Evolutionary conservation across 1,139 yeast species (phyloP).

Genomic region (Sugiyamaella novakii): DNA sequence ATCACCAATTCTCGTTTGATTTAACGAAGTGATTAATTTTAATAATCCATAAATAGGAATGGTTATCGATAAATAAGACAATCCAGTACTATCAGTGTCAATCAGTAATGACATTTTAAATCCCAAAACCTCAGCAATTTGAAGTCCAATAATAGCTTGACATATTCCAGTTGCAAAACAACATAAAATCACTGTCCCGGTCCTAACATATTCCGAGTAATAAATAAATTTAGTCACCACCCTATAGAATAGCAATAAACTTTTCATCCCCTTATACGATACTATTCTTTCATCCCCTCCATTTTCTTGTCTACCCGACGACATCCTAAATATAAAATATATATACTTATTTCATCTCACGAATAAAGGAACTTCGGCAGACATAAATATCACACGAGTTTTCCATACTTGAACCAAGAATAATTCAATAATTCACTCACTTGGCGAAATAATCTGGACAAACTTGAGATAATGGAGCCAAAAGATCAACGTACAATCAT

Average conservation of each 20-base stretch:
- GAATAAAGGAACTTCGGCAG: background rate
- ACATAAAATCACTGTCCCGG: background rate
- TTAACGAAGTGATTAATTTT: slow-evolving; percentile 3
- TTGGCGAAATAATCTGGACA: background rate
- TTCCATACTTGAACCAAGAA: too few species aligned
- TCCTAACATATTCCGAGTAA: background rate
- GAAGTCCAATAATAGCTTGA: slow-evolving; percentile 5
- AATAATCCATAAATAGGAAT: slow-evolving; percentile 4
- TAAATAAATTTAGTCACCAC: background rate
- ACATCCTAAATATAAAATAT: background rate
- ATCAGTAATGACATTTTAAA: slow-evolving; percentile 9
- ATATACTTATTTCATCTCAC: background rate
- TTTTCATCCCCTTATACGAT: too few species aligned
- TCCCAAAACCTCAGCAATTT: slow-evolving; percentile 4
- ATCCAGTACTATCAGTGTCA: slow-evolving; percentile 14
- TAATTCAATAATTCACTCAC: background rate
- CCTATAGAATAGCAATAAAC: background rate
- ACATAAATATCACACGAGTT: background rate
- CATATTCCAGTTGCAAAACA: slow-evolving; percentile 1
- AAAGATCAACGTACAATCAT: too few species aligned
- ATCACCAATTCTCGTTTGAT: background rate
- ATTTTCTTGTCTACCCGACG: slow-evolving; percentile 2
- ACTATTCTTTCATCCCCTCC: too few species aligned
- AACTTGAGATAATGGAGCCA: background rate
- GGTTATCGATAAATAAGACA: background rate